Percentiles rank a stretch among this genome's conserved stretches.
phyloP scores from a whole-genome alignment of 108 stramenopile genomes.

The Stephanodiscus minutulus region DNA sequence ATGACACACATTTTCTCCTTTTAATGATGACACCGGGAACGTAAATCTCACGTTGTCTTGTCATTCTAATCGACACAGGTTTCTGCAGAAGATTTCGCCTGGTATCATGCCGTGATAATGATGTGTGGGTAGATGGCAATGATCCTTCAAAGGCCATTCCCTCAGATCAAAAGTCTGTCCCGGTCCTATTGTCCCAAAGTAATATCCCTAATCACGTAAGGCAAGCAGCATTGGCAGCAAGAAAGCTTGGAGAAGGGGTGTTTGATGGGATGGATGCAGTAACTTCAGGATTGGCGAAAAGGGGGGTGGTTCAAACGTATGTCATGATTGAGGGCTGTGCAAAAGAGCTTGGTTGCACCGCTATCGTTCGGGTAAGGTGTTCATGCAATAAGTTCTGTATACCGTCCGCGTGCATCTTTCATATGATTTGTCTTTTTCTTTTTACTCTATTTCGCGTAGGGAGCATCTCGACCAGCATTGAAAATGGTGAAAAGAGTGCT shows the following conservation, averaged over 20 bases:
- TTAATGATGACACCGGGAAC: background rate
- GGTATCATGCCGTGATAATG: constrained; percentile 86
- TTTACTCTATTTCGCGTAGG: constrained; percentile 21
- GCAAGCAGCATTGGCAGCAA: constrained; percentile 79
- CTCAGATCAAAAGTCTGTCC: constrained; percentile 48
- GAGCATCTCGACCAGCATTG: constrained; percentile 75
- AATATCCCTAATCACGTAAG: constrained; percentile 65
- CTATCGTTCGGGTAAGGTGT: constrained; percentile 63
- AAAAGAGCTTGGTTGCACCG: constrained; percentile 87
- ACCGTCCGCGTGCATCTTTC: background rate
- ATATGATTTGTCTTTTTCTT: background rate
- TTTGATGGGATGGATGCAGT: constrained; percentile 84
- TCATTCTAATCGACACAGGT: constrained; percentile 13
- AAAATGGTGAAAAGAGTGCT: constrained; percentile 90
- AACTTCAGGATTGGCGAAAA: constrained; percentile 74
- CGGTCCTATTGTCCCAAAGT: constrained; percentile 44
- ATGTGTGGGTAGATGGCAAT: constrained; percentile 62
- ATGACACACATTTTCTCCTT: constrained; percentile 7
- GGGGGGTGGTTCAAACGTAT: constrained; percentile 83
- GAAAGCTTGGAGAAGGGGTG: constrained; percentile 74
- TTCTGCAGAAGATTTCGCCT: constrained; percentile 80
- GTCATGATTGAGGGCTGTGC: constrained; percentile 93
- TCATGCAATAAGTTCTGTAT: background rate
- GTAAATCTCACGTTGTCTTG: background rate
- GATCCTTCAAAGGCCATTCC: constrained; percentile 6